Evolutionary conservation across 768 basidiomycete species (phyloP).

Genomic region (Tylopilus rubrobrunneus): DNA sequence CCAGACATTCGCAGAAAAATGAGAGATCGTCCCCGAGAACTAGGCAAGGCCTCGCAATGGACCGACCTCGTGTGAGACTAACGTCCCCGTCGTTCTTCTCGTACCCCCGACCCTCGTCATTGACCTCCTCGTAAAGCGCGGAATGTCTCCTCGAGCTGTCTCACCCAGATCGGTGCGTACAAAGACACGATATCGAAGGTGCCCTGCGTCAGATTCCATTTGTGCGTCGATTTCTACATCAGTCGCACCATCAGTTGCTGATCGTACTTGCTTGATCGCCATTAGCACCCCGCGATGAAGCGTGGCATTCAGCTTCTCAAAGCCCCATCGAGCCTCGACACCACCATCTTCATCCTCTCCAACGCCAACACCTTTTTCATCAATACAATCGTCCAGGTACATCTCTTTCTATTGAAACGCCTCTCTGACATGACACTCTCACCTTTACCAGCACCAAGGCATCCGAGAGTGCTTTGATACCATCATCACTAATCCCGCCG

Average conservation of each 20-base stretch:
- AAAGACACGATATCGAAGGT: slow-evolving; percentile 68
- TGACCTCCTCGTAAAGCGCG: slow-evolving; percentile 39
- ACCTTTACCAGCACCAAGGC: slow-evolving; percentile 46
- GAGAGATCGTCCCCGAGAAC: slow-evolving; percentile 42
- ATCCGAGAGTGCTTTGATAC: slow-evolving; percentile 72
- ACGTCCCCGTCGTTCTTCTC: background rate
- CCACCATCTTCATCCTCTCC: slow-evolving; percentile 86
- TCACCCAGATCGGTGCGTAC: slow-evolving; percentile 57
- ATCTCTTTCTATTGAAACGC: background rate
- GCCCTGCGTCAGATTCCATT: slow-evolving; percentile 83
- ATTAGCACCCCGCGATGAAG: slow-evolving; percentile 93
- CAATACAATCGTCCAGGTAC: slow-evolving; percentile 78
- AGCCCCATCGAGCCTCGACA: slow-evolving; percentile 48
- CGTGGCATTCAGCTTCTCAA: slow-evolving; percentile 83
- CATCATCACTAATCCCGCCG: slow-evolving; percentile 90
- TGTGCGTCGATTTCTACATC: slow-evolving; percentile 43
- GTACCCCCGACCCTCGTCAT: background rate
- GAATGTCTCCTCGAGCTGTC: slow-evolving; percentile 62
- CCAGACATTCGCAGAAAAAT: slow-evolving; percentile 82
- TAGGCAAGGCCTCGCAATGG: slow-evolving; percentile 68
- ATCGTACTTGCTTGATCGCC: background rate
- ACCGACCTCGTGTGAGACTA: slow-evolving; percentile 86
- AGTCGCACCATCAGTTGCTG: background rate
- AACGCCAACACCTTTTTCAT: slow-evolving; percentile 95
- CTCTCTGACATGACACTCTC: background rate